Percentiles rank a stretch among this genome's conserved stretches.
Evolutionary conservation across 768 basidiomycete species (phyloP).

Genomic region (Mycena pura): DNA sequence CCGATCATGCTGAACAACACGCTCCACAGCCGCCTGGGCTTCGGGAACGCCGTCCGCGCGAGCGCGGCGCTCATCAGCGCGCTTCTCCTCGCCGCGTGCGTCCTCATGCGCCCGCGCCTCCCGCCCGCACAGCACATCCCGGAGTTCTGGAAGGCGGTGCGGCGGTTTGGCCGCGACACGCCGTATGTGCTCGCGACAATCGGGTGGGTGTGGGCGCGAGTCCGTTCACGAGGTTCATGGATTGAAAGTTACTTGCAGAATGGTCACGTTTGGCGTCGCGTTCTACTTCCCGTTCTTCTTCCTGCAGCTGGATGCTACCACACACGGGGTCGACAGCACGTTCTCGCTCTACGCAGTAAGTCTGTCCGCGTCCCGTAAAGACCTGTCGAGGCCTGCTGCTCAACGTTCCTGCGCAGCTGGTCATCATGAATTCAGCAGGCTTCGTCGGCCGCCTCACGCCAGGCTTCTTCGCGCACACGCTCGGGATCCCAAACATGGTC

Average conservation of each 20-base stretch:
- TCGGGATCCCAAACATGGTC: constrained; percentile 39
- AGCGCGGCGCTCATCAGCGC: constrained; percentile 45
- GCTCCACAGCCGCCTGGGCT: constrained; percentile 37
- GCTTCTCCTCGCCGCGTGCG: constrained; percentile 34
- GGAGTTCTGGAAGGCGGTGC: constrained; percentile 33
- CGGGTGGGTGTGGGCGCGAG: constrained; percentile 37
- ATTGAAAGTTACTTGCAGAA: too few relatives aligned
- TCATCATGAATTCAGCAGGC: constrained; percentile 45
- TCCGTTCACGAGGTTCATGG: neutral
- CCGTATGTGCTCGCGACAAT: constrained; percentile 50
- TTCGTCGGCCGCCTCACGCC: constrained; percentile 46
- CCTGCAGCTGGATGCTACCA: constrained; percentile 54
- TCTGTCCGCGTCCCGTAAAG: too few relatives aligned
- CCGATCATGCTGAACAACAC: too few relatives aligned
- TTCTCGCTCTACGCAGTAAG: constrained; percentile 60
- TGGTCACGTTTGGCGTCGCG: neutral
- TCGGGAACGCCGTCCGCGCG: constrained; percentile 47
- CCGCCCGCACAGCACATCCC: neutral
- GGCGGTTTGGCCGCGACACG: constrained; percentile 35
- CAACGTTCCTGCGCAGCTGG: constrained; percentile 32
- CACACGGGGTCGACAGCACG: constrained; percentile 45
- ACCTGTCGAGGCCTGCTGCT: too few relatives aligned
- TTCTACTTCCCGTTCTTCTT: constrained; percentile 52
- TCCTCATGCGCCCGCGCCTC: neutral
- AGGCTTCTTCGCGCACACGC: constrained; percentile 37